A percentile compares a stretch with the other conserved stretches of the same genome.
Evolutionary conservation across 257 asterid species (phyloP).

Genomic region (Parsonsia alboflavescens): DNA sequence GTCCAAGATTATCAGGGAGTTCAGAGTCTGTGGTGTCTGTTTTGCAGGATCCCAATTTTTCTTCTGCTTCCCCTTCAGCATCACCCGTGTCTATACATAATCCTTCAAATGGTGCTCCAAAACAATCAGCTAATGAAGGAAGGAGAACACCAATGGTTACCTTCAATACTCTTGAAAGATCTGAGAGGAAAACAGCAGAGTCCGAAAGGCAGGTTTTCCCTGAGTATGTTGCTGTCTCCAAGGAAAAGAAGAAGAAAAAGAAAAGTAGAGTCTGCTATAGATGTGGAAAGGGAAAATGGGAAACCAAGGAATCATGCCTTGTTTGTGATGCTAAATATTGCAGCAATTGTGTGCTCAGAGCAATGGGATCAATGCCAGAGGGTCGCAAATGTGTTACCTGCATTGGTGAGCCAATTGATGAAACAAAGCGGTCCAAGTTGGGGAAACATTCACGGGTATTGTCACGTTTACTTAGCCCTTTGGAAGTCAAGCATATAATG

Average conservation of each 20-base stretch:
- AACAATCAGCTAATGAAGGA: conserved; percentile 33
- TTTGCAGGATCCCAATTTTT: conserved; percentile 56
- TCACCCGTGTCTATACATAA: conserved; percentile 58
- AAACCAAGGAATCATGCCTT: conserved; percentile 69
- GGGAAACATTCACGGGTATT: conserved; percentile 74
- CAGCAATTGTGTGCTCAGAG: conserved; percentile 86
- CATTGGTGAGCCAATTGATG: conserved; percentile 83
- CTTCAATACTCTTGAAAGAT: conserved; percentile 57
- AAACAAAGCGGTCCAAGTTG: conserved; percentile 54
- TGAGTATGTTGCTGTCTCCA: conserved; percentile 47
- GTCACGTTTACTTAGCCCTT: conserved; percentile 70
- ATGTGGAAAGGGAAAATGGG: conserved; percentile 96
- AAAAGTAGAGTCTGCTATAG: conserved; percentile 63
- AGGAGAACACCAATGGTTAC: conserved; percentile 67
- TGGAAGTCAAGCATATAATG: conserved; percentile 91
- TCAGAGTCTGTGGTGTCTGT: conserved; percentile 78
- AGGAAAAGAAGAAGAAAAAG: conserved; percentile 68
- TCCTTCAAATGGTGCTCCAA: conserved; percentile 24
- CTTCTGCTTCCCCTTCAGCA: conserved; percentile 62
- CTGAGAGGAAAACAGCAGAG: conserved; percentile 42
- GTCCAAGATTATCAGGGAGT: conserved; percentile 62
- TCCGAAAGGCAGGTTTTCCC: conserved; percentile 58
- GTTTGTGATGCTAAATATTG: conserved; percentile 85
- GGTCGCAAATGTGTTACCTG: conserved; percentile 93
- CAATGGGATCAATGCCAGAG: conserved; percentile 99